These are phyloP conservation scores for Sabuloglossum arenarium DNA, from an alignment of 495 filamentous ascomycete species.

Conservation along the genomic window DNA sequence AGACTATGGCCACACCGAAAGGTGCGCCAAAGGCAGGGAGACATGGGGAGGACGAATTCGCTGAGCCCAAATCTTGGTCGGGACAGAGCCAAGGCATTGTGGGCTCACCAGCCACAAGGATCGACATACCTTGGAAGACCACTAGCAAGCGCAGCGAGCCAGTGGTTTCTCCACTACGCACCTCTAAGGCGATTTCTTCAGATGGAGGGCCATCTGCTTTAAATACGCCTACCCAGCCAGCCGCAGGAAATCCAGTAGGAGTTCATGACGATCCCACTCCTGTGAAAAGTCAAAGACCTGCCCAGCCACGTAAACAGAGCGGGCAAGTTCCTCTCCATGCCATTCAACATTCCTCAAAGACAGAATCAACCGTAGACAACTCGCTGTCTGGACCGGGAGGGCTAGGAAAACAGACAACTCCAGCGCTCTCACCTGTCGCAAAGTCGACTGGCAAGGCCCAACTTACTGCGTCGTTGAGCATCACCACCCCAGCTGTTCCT, in stretches of 20 bases:
- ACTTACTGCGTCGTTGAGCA: background rate
- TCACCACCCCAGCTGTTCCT: background rate
- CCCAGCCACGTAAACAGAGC: background rate
- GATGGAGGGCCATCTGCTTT: background rate
- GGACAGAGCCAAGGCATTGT: background rate
- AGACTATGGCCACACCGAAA: background rate
- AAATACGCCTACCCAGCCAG: background rate
- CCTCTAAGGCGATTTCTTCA: background rate
- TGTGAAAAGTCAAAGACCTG: background rate
- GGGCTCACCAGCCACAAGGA: background rate
- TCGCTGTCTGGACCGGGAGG: background rate
- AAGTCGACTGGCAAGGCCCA: background rate
- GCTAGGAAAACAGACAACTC: background rate
- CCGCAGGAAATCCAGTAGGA: background rate
- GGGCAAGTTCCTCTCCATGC: background rate
- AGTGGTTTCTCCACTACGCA: background rate
- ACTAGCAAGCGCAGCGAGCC: background rate
- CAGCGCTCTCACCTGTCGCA: background rate
- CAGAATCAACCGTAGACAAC: background rate
- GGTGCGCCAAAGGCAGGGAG: background rate
- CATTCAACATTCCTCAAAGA: background rate
- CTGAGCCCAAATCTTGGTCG: background rate
- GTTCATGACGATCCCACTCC: background rate
- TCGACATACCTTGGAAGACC: background rate
- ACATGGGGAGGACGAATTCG: background rate